phyloP scores from a whole-genome alignment of 164 flowering plant genomes.

The Kingdonia uniflora region DNA sequence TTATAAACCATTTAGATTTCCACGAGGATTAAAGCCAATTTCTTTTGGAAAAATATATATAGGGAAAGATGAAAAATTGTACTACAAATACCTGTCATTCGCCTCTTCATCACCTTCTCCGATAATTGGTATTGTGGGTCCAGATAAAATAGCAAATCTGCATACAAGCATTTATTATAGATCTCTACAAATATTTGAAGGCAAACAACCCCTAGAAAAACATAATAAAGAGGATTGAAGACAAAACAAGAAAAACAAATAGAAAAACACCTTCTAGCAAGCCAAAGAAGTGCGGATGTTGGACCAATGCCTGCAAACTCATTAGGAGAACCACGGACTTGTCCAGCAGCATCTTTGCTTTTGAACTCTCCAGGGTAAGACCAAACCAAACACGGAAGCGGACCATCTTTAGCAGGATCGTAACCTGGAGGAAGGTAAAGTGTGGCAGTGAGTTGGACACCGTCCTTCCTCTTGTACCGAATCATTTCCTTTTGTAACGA shows the following conservation, averaged over 20 bases:
- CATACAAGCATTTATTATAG: conserved; percentile 4
- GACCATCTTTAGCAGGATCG: conserved; percentile 83
- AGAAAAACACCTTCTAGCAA: conserved; percentile 61
- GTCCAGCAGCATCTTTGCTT: conserved; percentile 98
- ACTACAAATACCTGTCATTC: conserved; percentile 67
- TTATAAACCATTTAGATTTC: too few relatives aligned
- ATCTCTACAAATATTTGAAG: neutral
- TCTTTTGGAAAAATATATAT: neutral
- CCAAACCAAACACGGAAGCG: conserved; percentile 95
- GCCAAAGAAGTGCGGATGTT: conserved; percentile 96
- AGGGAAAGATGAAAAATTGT: neutral
- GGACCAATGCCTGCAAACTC: conserved; percentile 96
- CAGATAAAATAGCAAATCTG: conserved; percentile 92
- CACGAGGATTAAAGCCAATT: neutral
- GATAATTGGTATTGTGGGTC: conserved; percentile 96
- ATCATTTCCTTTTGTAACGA: conserved; percentile 92
- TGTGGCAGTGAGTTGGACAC: conserved; percentile 96
- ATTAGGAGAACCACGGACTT: conserved; percentile 98
- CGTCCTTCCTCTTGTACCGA: conserved; percentile 86
- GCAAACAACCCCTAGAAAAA: neutral
- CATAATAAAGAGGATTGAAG: neutral
- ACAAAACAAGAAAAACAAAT: conserved; percentile 1
- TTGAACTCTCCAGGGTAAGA: conserved; percentile 98
- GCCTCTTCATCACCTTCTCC: conserved; percentile 98
- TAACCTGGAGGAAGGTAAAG: conserved; percentile 87